phyloP scores from a whole-genome alignment of 176 grass and related monocot species.

The Pharus latifolius region DNA sequence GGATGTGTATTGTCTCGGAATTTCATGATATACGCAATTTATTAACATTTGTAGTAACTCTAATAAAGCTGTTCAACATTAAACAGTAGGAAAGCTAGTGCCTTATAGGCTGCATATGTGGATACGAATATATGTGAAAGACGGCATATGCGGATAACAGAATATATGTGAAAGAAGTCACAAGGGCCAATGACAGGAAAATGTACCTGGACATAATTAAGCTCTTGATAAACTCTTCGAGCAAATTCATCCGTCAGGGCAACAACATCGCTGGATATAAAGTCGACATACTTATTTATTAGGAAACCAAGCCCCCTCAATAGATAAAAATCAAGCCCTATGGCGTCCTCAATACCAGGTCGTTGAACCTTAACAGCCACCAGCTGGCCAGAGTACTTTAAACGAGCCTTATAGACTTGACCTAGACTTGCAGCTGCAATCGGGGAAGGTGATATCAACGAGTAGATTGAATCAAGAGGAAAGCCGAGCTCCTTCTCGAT shows the following conservation, averaged over 20 bases:
- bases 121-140: not conserved
- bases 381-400: slow-evolving; percentile 56
- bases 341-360: slow-evolving; percentile 79
- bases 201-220: slow-evolving; percentile 95
- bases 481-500: slow-evolving; percentile 80
- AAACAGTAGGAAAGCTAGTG: not conserved
- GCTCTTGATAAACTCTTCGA: slow-evolving; percentile 87
- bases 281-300: slow-evolving; percentile 84
- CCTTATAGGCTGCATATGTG: not conserved
- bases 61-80: not conserved
- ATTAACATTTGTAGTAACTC: not conserved
- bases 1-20: not conserved
- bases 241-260: slow-evolving; percentile 93
- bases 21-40: not conserved
- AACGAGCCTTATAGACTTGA: slow-evolving; percentile 86
- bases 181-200: not conserved
- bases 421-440: slow-evolving; percentile 95
- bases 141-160: not conserved
- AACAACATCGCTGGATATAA: slow-evolving; percentile 74
- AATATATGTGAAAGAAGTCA: not conserved
- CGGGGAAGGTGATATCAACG: slow-evolving; percentile 63
- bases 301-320: slow-evolving; percentile 69
- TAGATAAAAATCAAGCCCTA: slow-evolving; percentile 89
- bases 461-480: slow-evolving; percentile 73
- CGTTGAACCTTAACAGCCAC: slow-evolving; percentile 95